Percentiles rank a stretch among this genome's conserved stretches.
These are phyloP conservation scores for Yamadazyma atlantica DNA, from an alignment of 1,139 yeast genomes.

Conservation along the genomic window DNA sequence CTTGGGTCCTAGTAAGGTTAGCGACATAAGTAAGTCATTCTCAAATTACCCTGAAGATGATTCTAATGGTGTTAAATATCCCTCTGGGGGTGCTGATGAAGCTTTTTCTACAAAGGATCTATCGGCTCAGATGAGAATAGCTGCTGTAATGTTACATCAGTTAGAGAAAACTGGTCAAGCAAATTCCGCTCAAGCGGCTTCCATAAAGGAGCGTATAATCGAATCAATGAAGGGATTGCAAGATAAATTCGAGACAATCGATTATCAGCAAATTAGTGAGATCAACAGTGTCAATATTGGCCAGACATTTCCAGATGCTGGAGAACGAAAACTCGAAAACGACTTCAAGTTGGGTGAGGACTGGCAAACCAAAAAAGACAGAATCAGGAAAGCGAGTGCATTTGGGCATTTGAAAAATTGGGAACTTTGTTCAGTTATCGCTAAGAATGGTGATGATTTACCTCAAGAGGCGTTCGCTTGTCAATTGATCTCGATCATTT, in stretches of 20 bases:
- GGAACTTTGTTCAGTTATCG: constrained; percentile 94
- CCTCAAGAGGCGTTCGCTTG: constrained; percentile 98
- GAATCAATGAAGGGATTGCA: constrained; percentile 89
- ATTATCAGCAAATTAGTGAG: constrained; percentile 47
- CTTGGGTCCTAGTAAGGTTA: constrained; percentile 10
- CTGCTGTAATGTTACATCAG: constrained; percentile 91
- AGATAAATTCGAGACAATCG: constrained; percentile 52
- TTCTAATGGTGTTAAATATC: too few relatives aligned
- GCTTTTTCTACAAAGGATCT: constrained; percentile 14
- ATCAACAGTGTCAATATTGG: constrained; percentile 39
- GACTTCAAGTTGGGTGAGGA: constrained; percentile 93
- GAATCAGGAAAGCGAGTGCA: constrained; percentile 74
- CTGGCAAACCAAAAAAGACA: constrained; percentile 77
- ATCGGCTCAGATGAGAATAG: constrained; percentile 92
- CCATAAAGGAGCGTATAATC: constrained; percentile 75
- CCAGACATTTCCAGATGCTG: constrained; percentile 51
- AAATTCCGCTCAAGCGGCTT: constrained; percentile 69
- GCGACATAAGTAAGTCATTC: constrained; percentile 1
- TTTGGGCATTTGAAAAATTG: constrained; percentile 87
- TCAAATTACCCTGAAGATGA: background rate
- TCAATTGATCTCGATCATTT: constrained; percentile 83
- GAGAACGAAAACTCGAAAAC: constrained; percentile 86
- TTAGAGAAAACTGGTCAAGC: constrained; percentile 70
- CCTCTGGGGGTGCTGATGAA: background rate
- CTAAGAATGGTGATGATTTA: constrained; percentile 91